A percentile compares a stretch with the other conserved stretches of the same genome.
phyloP scores from a whole-genome alignment of 2,329 filamentous ascomycete species.

The Biscogniauxia sp. region DNA sequence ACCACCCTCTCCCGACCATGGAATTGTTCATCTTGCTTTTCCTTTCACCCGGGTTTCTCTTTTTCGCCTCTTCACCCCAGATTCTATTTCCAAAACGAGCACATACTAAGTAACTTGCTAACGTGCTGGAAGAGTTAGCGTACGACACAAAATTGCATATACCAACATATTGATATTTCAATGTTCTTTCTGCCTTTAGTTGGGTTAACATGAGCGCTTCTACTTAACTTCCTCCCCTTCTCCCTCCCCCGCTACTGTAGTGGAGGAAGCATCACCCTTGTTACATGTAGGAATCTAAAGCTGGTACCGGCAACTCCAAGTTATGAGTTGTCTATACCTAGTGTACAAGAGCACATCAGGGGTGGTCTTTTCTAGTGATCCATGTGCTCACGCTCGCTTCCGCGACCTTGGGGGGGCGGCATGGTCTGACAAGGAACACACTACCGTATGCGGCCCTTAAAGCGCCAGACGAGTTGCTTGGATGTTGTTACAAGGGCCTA shows the following conservation, averaged over 20 bases:
- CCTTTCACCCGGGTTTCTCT: conserved; percentile 22
- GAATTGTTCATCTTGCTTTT: conserved; percentile 17
- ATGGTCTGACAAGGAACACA: not conserved
- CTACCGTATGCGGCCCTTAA: not conserved
- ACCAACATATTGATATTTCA: not conserved
- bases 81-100: conserved; percentile 15
- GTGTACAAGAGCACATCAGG: not conserved
- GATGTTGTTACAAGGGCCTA: not conserved
- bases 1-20: conserved; percentile 12
- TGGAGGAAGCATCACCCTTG: too few species aligned
- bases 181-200: too few species aligned
- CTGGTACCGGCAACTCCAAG: too few species aligned
- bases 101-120: not conserved
- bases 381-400: not conserved
- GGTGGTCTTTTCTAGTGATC: not conserved
- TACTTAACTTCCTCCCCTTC: too few species aligned
- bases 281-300: too few species aligned
- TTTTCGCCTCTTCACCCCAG: conserved; percentile 13
- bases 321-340: not conserved
- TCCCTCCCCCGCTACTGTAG: too few species aligned
- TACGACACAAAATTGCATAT: not conserved
- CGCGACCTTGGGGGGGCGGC: not conserved
- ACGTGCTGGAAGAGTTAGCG: not conserved
- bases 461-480: not conserved
- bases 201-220: too few species aligned